phyloP scores from a whole-genome alignment of 257 asterid species.

The Eustoma russellianum region DNA sequence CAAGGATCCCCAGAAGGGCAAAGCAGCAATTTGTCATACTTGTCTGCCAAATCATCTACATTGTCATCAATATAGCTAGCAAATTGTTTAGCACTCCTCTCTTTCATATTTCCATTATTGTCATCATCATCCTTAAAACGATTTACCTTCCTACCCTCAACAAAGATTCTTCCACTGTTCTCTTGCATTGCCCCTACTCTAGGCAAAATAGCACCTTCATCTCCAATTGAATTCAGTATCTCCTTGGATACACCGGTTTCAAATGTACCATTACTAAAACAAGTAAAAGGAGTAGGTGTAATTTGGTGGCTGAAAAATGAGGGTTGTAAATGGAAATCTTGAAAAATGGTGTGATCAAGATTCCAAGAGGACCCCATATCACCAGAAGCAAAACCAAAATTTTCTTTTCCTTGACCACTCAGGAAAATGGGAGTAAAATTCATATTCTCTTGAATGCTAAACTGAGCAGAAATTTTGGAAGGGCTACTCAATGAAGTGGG shows the following conservation, averaged over 20 bases:
- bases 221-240: neutral
- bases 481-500: neutral
- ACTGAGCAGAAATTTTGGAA: neutral
- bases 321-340: neutral
- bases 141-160: slow-evolving; percentile 5
- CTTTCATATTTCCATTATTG: slow-evolving; percentile 1
- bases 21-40: slow-evolving; percentile 20
- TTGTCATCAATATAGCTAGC: slow-evolving; percentile 13
- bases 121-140: neutral
- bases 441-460: neutral
- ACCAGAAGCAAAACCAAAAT: neutral
- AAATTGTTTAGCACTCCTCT: slow-evolving; percentile 7
- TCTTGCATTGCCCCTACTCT: neutral
- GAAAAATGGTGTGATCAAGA: neutral
- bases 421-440: neutral
- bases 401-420: neutral
- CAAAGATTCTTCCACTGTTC: neutral
- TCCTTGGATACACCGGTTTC: neutral
- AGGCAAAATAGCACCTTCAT: neutral
- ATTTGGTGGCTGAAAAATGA: neutral
- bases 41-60: slow-evolving; percentile 1
- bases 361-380: neutral
- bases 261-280: neutral
- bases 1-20: slow-evolving; percentile 15
- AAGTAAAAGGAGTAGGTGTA: neutral